Base-by-base conservation (phyloP, 768 basidiomycete species). In the Russula foetens region DNA sequence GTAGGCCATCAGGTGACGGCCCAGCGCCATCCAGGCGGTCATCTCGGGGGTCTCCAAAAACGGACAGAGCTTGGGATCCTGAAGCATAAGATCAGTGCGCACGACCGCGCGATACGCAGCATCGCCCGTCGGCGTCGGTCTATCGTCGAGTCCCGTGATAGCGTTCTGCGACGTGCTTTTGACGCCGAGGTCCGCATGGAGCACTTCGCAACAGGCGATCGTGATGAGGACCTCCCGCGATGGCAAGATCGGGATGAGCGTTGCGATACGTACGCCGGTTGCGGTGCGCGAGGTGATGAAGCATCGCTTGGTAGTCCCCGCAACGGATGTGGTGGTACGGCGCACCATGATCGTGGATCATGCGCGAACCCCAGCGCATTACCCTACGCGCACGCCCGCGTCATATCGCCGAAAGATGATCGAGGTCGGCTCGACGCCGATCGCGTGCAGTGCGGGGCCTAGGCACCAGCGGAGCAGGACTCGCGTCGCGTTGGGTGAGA, bases 21-120 rank as follows among this genome's bases (percentile, higher is more conserved):
- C 56, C 0, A 83, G 81, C 2, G 79, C 84, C 75, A 85, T 79
- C 85, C 85, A 86, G 0, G 74, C 76, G 0, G 79, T 80, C 75
- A 81, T 78, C 56, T 82, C 79, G 0, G 79, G 73, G 0, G 66
- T 69, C 14, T 86, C 82, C 0, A 84, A 75, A 12, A 87, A 71
- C 1, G 68, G 56, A 60, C 70, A 74, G 28, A 87, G 73, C 7
- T 82, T 80, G 0, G 81, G 81, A 61, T 87, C 81, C 11, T 69
- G 66, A 9, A 81, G 56, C 68, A 86, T 72, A n/a, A 72, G 49
- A 39, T 67, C 72, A 0, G 81, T 74, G 3, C 79, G 73, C 41
- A 86, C 73, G 29, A 78, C 72, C 4, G 81, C 80, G 50, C 85
- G 77, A 66, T 84, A 86, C 0, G 83, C 85, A 0, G 82, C 80